A percentile compares a stretch with the other conserved stretches of the same genome.
Conservation (phyloP, 495 filamentous ascomycete species). For the Parathielavia appendiculata region DNA sequence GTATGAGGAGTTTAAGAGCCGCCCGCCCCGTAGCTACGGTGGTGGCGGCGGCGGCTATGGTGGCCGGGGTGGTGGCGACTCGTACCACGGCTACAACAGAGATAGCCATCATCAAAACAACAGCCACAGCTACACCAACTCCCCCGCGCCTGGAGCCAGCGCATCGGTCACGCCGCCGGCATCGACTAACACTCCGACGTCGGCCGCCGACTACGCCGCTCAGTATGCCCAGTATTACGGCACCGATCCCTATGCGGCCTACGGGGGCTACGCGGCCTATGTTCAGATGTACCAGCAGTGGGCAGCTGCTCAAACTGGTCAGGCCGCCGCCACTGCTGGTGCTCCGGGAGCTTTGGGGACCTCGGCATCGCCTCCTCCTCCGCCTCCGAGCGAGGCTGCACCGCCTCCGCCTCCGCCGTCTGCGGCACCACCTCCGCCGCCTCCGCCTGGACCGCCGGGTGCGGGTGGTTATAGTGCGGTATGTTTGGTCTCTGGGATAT, state of each 20-base stretch:
- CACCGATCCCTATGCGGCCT: conserved; percentile 83
- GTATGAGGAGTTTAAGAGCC: conserved; percentile 84
- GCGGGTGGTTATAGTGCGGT: conserved; percentile 65
- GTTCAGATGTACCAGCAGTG: conserved; percentile 66
- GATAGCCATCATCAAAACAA: conserved; percentile 37
- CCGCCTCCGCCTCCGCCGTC: conserved; percentile 59
- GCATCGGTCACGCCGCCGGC: conserved; percentile 32
- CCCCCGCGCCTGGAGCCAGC: conserved; percentile 35
- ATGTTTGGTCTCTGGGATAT: conserved; percentile 25
- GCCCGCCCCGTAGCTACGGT: conserved; percentile 67
- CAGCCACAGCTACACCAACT: conserved; percentile 33
- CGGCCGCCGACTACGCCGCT: conserved; percentile 59
- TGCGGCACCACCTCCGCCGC: conserved; percentile 52
- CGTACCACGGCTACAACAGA: conserved; percentile 39
- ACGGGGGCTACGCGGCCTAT: conserved; percentile 78
- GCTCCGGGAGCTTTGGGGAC: conserved; percentile 39
- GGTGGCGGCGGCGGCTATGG: conserved; percentile 35
- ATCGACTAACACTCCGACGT: conserved; percentile 34
- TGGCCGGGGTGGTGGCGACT: conserved; percentile 36
- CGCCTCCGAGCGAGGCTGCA: conserved; percentile 56
- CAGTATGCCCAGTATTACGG: conserved; percentile 83
- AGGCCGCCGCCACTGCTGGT: conserved; percentile 14
- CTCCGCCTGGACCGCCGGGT: conserved; percentile 58
- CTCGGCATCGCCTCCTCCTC: conserved; percentile 54
- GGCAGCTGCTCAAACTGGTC: conserved; percentile 41